Evolutionary conservation across 768 basidiomycete genomes (phyloP).

Genomic region (Dentipellis sp.): DNA sequence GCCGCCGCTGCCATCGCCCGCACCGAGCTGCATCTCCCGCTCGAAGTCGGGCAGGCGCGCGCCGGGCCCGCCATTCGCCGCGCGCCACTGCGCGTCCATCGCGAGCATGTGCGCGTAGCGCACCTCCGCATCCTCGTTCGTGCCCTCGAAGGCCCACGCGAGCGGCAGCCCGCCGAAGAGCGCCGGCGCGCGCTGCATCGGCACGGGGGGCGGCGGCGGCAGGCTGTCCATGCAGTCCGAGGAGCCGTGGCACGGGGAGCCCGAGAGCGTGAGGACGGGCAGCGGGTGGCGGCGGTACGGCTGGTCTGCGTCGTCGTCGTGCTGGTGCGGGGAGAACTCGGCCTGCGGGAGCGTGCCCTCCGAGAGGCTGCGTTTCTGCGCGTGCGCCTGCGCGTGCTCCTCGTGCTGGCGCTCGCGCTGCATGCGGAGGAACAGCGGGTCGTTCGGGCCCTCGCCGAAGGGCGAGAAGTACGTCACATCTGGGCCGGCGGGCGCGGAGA

Average conservation of each 20-base stretch:
- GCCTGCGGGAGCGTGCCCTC: too few species aligned
- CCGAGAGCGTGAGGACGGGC: not conserved
- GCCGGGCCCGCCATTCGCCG: not conserved
- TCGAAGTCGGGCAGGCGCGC: too few species aligned
- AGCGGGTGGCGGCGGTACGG: not conserved
- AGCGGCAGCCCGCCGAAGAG: not conserved
- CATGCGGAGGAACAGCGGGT: not conserved
- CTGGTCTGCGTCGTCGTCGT: not conserved
- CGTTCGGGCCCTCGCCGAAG: constrained; percentile 1
- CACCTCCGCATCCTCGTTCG: not conserved
- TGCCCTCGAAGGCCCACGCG: not conserved
- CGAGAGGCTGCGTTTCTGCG: too few species aligned
- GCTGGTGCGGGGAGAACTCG: not conserved
- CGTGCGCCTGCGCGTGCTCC: too few species aligned
- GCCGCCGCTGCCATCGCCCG: too few species aligned
- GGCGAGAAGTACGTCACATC: too few species aligned
- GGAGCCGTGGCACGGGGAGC: too few species aligned
- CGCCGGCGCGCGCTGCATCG: not conserved
- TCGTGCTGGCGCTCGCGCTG: not conserved
- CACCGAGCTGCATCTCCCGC: too few species aligned
- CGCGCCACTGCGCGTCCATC: too few species aligned
- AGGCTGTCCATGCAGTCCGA: not conserved
- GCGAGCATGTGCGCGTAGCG: not conserved
- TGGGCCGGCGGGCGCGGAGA: not conserved
- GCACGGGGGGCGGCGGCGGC: too few species aligned